phyloP scores from a whole-genome alignment of 2,329 filamentous ascomycete species.

The Colletotrichum sp. region DNA sequence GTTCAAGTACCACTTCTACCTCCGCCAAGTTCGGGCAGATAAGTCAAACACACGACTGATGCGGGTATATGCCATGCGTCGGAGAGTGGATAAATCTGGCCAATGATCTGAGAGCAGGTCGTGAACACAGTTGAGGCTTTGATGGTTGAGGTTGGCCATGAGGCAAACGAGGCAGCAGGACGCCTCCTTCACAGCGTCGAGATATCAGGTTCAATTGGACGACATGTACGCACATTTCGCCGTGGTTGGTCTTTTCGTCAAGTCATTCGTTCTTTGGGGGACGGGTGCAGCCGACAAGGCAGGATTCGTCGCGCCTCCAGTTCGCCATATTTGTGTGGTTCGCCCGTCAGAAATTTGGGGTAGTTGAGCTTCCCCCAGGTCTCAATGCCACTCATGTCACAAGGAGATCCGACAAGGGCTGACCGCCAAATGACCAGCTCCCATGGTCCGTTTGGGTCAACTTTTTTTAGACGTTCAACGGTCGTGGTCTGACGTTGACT shows the following conservation, averaged over 20 bases:
- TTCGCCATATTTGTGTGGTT: background rate
- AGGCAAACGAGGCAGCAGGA: background rate
- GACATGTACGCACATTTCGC: background rate
- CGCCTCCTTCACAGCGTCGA: background rate
- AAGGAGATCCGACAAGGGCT: background rate
- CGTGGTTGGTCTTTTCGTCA: background rate
- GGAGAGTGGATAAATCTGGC: background rate
- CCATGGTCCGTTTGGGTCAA: background rate
- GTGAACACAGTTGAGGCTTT: background rate
- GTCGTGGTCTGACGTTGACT: background rate
- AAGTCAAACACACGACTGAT: background rate
- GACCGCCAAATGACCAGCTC: background rate
- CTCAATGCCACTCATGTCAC: background rate
- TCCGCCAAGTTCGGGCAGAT: background rate
- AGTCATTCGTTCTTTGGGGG: background rate
- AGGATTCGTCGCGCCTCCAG: background rate
- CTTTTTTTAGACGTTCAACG: background rate
- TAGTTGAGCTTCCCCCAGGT: background rate
- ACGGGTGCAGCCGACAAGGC: background rate
- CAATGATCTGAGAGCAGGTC: background rate
- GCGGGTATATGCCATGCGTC: background rate
- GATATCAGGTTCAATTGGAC: background rate
- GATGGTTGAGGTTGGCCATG: background rate
- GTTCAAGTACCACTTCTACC: background rate
- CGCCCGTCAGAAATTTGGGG: background rate